phyloP scores from a whole-genome alignment of 306 rosid species.

The Acmispon strigosus region DNA sequence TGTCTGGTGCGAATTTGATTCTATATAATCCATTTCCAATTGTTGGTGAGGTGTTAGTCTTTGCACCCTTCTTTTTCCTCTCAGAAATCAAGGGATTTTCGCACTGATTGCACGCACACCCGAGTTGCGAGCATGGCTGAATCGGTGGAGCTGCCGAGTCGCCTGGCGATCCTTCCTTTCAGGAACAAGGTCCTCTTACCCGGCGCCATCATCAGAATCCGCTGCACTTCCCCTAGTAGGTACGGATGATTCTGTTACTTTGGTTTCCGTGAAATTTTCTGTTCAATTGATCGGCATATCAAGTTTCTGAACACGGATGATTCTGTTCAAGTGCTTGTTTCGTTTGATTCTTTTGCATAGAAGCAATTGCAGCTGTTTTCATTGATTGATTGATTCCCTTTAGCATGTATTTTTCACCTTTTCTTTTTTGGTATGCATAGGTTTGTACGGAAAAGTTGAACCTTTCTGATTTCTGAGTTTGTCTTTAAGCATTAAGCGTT shows the following conservation, averaged over 20 bases:
- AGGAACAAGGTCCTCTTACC: slow-evolving; percentile 93
- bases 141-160: slow-evolving; percentile 91
- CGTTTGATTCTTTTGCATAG: too few relatives aligned
- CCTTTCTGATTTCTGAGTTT: neutral
- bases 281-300: neutral
- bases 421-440: too few relatives aligned
- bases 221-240: slow-evolving; percentile 98
- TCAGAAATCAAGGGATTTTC: neutral
- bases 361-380: neutral
- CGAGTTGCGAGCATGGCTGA: slow-evolving; percentile 61
- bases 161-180: slow-evolving; percentile 96
- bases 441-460: neutral
- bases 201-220: slow-evolving; percentile 96
- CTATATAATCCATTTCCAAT: neutral
- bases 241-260: neutral
- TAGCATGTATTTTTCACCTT: neutral
- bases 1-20: neutral
- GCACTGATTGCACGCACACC: neutral
- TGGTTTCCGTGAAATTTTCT: neutral
- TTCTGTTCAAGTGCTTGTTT: neutral
- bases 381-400: neutral
- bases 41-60: neutral
- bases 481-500: neutral
- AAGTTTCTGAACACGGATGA: neutral
- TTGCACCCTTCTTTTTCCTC: neutral